These are phyloP conservation scores for Curvularia spicifera DNA, from an alignment of 2,329 filamentous ascomycete species.

Conservation along the genomic window DNA sequence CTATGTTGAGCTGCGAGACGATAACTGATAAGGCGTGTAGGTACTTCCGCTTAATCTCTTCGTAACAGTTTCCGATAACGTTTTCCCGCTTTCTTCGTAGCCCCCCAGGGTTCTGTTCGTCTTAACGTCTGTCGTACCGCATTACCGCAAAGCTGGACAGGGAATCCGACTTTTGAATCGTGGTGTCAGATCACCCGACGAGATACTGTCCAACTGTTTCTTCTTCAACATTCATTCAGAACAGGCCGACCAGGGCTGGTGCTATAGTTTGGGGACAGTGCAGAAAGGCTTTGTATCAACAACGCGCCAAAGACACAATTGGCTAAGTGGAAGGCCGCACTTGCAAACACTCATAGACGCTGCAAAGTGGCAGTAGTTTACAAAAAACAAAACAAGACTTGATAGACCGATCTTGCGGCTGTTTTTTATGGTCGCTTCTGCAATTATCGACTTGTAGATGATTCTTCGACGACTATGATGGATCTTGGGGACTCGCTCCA, in stretches of 20 bases:
- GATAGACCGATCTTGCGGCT: slow-evolving; percentile 24
- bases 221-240: slow-evolving; percentile 23
- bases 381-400: slow-evolving; percentile 19
- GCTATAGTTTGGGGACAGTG: slow-evolving; percentile 22
- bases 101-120: slow-evolving; percentile 30
- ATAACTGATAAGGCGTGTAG: neutral
- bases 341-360: slow-evolving; percentile 23
- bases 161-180: slow-evolving; percentile 18
- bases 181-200: slow-evolving; percentile 22
- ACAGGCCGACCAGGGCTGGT: slow-evolving; percentile 14
- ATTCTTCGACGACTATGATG: slow-evolving; percentile 19
- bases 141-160: slow-evolving; percentile 15
- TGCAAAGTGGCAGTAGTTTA: slow-evolving; percentile 31
- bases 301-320: slow-evolving; percentile 16
- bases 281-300: slow-evolving; percentile 16
- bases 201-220: slow-evolving; percentile 21
- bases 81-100: slow-evolving; percentile 21
- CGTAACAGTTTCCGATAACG: slow-evolving; percentile 18
- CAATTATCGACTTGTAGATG: slow-evolving; percentile 18
- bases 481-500: neutral
- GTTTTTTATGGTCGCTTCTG: slow-evolving; percentile 31
- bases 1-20: neutral
- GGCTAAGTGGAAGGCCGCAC: slow-evolving; percentile 19
- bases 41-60: slow-evolving; percentile 11
- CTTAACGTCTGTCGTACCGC: slow-evolving; percentile 17